A percentile compares a stretch with the other conserved stretches of the same genome.
These are phyloP conservation scores for Claviceps purpurea DNA, from an alignment of 2,329 filamentous ascomycete species.

Conservation along the genomic window DNA sequence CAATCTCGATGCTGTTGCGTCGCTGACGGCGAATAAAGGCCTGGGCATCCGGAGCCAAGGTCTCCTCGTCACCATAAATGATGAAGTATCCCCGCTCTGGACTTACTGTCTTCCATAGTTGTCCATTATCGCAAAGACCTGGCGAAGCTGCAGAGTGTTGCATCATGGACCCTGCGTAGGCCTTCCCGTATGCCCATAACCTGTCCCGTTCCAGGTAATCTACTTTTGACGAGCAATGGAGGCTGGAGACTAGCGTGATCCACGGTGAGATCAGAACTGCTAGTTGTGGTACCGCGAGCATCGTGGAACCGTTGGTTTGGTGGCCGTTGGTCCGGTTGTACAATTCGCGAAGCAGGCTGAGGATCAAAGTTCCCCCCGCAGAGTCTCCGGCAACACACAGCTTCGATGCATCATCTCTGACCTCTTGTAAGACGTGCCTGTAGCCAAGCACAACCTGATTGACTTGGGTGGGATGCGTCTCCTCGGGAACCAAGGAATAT, in stretches of 20 bases:
- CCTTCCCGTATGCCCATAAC: constrained; percentile 54
- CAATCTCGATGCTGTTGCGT: constrained; percentile 39
- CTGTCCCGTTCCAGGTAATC: constrained; percentile 61
- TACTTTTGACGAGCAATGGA: constrained; percentile 54
- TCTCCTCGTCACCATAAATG: constrained; percentile 63
- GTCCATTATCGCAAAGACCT: constrained; percentile 51
- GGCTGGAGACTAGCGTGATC: constrained; percentile 56
- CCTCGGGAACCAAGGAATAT: constrained; percentile 67
- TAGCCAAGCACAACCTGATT: constrained; percentile 59
- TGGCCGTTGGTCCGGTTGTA: constrained; percentile 18
- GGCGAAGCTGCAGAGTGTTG: constrained; percentile 41
- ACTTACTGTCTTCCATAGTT: constrained; percentile 53
- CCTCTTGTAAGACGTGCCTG: constrained; percentile 49
- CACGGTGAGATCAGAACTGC: constrained; percentile 70
- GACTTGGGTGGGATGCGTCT: constrained; percentile 59
- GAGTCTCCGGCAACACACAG: constrained; percentile 69
- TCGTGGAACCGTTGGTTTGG: constrained; percentile 4
- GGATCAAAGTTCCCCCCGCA: constrained; percentile 59
- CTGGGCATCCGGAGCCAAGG: constrained; percentile 59
- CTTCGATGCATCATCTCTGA: constrained; percentile 42
- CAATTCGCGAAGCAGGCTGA: constrained; percentile 59
- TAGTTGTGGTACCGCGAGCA: constrained; percentile 28
- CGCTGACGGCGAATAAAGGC: constrained; percentile 43
- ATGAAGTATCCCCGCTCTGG: constrained; percentile 56
- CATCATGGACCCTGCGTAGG: constrained; percentile 42